Base-by-base conservation (phyloP, 2,329 filamentous ascomycete species). In the Rhynchosporium graminicola region DNA sequence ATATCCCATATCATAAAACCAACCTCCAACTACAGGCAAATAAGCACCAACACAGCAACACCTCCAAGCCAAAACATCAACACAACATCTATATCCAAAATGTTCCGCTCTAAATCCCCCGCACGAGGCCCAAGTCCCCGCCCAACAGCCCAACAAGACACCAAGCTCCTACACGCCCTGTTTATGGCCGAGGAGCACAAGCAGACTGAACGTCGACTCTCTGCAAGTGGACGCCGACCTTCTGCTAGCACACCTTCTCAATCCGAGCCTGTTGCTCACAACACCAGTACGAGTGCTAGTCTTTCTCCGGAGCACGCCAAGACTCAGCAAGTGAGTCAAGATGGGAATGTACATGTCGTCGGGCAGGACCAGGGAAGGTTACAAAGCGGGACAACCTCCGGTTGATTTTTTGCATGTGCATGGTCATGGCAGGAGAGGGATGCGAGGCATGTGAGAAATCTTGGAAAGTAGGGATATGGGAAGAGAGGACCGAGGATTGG, bases 131-230 rank as follows among this genome's bases (percentile, higher is more conserved):
- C 57, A 28, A 59, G 57, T 40, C 57, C 46, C 1, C 46, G 57
- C 10, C 57, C 57, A 13, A 10, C 46, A 9, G 46, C 57, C 2
- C 46, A 51, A 29, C 57, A 59, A 33, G 42, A 59, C 36, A 51
- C 46, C n/a, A 29, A 20, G 5, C 46, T 59, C 31, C 57, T 59
- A 13, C 57, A 48, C 57, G 57, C 57, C 12, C 57, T 59, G 20
- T 59, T 59, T 36, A 7, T 51, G 45, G 38, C 38, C 12, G 57
- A 59, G 13, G 57, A 59, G 28, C 36, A 59, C 12, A 57, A 46
- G 54, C 3, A 36, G 12, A 36, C 42, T 10, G 33, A 36, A 36
- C 33, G 33, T 36, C 33, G 33, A 6, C 33, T 36, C 33, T 36
- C 33, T 3, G 36, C 57, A 12, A 51, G 43, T 15, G 50, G 46